phyloP scores from a whole-genome alignment of 169 alveolate genomes.

The Cryptosporidium meleagridis region DNA sequence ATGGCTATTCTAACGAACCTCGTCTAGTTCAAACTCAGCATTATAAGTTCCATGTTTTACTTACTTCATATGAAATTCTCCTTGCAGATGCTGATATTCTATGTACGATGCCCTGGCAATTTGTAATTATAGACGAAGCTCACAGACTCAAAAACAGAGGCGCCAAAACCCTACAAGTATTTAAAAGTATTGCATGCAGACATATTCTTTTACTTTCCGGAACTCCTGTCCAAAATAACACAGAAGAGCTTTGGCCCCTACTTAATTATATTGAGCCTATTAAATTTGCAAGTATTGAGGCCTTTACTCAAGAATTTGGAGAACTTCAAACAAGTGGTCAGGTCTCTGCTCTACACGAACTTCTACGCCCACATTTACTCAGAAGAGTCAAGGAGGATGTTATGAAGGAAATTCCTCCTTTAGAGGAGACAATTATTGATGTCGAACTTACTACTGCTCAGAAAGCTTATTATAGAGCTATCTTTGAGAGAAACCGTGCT shows the following conservation, averaged over 20 bases:
- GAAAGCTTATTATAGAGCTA: slow-evolving; percentile 88
- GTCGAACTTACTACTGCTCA: slow-evolving; percentile 90
- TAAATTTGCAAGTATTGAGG: slow-evolving; percentile 83
- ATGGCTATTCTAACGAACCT: slow-evolving; percentile 53
- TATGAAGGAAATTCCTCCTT: slow-evolving; percentile 90
- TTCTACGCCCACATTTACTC: slow-evolving; percentile 87
- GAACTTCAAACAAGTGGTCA: slow-evolving; percentile 83
- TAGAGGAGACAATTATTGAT: slow-evolving; percentile 91
- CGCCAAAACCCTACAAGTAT: slow-evolving; percentile 85
- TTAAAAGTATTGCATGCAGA: slow-evolving; percentile 88
- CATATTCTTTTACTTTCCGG: slow-evolving; percentile 89
- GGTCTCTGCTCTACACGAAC: slow-evolving; percentile 83
- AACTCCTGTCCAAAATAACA: slow-evolving; percentile 92
- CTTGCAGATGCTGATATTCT: slow-evolving; percentile 85
- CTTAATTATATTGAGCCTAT: slow-evolving; percentile 88
- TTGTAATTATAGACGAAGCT: slow-evolving; percentile 91
- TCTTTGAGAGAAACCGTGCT: slow-evolving; percentile 87
- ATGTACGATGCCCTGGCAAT: slow-evolving; percentile 86
- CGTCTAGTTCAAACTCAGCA: slow-evolving; percentile 80
- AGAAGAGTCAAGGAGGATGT: slow-evolving; percentile 92
- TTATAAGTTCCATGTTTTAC: slow-evolving; percentile 84
- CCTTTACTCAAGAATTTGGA: slow-evolving; percentile 85
- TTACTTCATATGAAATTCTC: slow-evolving; percentile 90
- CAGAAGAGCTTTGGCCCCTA: slow-evolving; percentile 90
- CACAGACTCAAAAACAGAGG: slow-evolving; percentile 90